These are phyloP conservation scores for Kodamaea arcana DNA, from an alignment of 1,139 yeast species.

Conservation along the genomic window DNA sequence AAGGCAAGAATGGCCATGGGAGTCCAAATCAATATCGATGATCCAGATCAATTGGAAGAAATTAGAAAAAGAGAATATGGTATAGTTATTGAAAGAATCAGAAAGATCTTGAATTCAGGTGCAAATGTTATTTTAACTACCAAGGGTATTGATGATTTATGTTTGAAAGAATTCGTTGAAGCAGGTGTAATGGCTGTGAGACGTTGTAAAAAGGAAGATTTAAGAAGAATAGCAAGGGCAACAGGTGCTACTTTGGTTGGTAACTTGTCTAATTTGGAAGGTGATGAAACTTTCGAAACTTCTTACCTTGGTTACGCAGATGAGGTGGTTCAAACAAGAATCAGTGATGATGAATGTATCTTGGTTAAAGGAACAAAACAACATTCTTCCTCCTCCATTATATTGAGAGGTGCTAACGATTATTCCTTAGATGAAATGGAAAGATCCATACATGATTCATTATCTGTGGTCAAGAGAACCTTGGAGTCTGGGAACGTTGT, in stretches of 20 bases:
- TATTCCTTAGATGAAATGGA: constrained; percentile 98
- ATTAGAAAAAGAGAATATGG: constrained; percentile 93
- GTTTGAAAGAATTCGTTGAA: constrained; percentile 93
- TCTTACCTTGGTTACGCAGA: constrained; percentile 87
- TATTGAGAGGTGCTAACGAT: constrained; percentile 94
- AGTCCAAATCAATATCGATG: constrained; percentile 93
- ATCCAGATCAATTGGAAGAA: constrained; percentile 95
- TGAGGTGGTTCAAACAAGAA: constrained; percentile 85
- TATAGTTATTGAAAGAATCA: constrained; percentile 81
- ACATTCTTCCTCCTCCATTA: constrained; percentile 87
- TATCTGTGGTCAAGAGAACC: constrained; percentile 93
- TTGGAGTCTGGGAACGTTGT: constrained; percentile 92
- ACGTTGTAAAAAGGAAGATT: constrained; percentile 95
- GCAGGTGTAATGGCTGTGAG: constrained; percentile 97
- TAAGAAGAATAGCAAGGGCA: constrained; percentile 95
- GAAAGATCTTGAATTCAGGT: constrained; percentile 84
- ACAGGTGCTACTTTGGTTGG: constrained; percentile 92
- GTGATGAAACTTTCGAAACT: constrained; percentile 93
- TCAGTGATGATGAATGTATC: constrained; percentile 96
- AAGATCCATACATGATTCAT: constrained; percentile 90
- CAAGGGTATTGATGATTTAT: constrained; percentile 96
- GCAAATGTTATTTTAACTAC: constrained; percentile 97
- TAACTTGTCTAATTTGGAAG: constrained; percentile 90
- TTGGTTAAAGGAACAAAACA: constrained; percentile 90
- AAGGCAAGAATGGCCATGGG: constrained; percentile 99